Base-by-base conservation (phyloP, 257 asterid species). In the Anisodus acutangulus region DNA sequence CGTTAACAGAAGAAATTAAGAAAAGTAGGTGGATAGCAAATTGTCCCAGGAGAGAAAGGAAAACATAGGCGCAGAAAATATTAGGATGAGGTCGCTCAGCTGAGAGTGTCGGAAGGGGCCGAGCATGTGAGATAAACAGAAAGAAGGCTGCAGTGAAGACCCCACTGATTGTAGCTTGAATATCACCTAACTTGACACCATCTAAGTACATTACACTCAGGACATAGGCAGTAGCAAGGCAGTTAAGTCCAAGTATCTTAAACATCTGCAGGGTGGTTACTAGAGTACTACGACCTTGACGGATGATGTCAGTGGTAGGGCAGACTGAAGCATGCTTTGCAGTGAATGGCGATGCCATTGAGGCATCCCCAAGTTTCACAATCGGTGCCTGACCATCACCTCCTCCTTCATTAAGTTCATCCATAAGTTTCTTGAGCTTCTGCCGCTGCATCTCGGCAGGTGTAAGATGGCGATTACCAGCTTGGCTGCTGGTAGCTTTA, bases 231-330 rank as follows among this genome's bases (percentile, higher is more conserved):
- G 99, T 96, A 2, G 99, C 99, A 4, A 96, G 97, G 88, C 99
- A 96, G 91, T 96, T 96, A 12, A 96, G 98, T 35, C 99, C 99
- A 4, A 96, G 98, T 8, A 96, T 96, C 91, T 96, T 96, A 92
- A 96, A 96, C 99, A 96, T 96, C 86, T 96, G 99, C 78, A 96
- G 99, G 31, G 99, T 96, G 26, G 99, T 96, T 47, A 96, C 99
- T 3, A 96, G 94, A 53, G 99, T 93, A 78, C 99, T 96, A 17
- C 99, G 95, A 58, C 99, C 99, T 90, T 96, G 99, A 43, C 99
- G 98, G 74, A 96, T 96, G 58, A 94, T 85, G 84, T 96, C 99
- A 0, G 94, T 93, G 58, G 98, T 95, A 22, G 99, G 99, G 82
- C 92, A 93, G 47, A 96, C 97, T 5, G 99, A 96, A 53, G 99